These are phyloP conservation scores for Pleurotus cornucopiae DNA, from an alignment of 768 basidiomycete species.

Conservation along the genomic window DNA sequence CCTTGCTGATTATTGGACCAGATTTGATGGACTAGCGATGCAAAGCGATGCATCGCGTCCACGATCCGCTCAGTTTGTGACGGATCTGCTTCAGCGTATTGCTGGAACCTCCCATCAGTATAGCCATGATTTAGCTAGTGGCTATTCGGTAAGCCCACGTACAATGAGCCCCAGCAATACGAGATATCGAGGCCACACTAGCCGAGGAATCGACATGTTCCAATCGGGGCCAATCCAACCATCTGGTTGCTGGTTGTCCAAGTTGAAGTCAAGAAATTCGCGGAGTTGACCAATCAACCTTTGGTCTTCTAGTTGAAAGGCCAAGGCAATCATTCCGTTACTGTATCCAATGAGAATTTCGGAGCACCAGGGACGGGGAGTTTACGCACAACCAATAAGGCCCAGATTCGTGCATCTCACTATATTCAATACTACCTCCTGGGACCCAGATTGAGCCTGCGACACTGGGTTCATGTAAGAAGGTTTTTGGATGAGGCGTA, in stretches of 20 bases:
- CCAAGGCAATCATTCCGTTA: slow-evolving; percentile 37
- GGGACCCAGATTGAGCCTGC: slow-evolving; percentile 40
- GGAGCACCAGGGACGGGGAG: background rate
- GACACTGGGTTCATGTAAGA: slow-evolving; percentile 19
- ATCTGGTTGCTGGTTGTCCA: slow-evolving; percentile 30
- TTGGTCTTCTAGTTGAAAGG: slow-evolving; percentile 33
- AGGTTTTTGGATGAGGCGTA: background rate
- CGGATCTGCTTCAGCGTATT: slow-evolving; percentile 40
- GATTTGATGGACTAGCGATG: slow-evolving; percentile 27
- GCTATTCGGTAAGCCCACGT: slow-evolving; percentile 8
- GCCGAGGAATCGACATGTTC: slow-evolving; percentile 31
- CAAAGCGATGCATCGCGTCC: slow-evolving; percentile 33
- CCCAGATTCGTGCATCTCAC: slow-evolving; percentile 39
- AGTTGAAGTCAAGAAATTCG: slow-evolving; percentile 34
- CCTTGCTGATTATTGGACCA: slow-evolving; percentile 33
- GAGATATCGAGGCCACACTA: slow-evolving; percentile 40
- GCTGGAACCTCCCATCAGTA: slow-evolving; percentile 16
- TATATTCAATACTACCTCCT: slow-evolving; percentile 38
- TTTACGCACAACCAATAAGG: slow-evolving; percentile 40
- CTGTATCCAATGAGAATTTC: slow-evolving; percentile 14
- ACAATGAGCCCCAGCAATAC: slow-evolving; percentile 34
- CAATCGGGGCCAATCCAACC: slow-evolving; percentile 41
- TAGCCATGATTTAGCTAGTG: background rate
- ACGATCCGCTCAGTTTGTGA: slow-evolving; percentile 31
- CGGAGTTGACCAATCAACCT: slow-evolving; percentile 34